phyloP scores from a whole-genome alignment of 306 rosid genomes.

The Psophocarpus tetragonolobus region DNA sequence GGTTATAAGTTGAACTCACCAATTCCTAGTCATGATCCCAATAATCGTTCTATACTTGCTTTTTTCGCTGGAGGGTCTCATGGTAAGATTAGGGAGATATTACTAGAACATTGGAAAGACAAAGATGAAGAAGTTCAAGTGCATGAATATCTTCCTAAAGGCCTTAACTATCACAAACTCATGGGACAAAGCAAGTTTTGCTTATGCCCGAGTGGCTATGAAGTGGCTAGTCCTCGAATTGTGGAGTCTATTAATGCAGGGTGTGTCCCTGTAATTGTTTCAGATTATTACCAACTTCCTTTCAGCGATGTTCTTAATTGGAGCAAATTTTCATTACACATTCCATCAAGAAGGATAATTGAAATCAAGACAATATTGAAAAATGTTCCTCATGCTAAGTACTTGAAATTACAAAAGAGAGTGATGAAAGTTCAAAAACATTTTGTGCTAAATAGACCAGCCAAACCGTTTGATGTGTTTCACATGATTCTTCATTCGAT shows the following conservation, averaged over 20 bases:
- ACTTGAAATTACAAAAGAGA: slow-evolving; percentile 45
- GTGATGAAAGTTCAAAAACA: slow-evolving; percentile 62
- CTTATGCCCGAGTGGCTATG: slow-evolving; percentile 80
- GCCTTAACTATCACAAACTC: slow-evolving; percentile 34
- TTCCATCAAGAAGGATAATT: slow-evolving; percentile 51
- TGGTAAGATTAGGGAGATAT: slow-evolving; percentile 48
- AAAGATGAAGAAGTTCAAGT: slow-evolving; percentile 62
- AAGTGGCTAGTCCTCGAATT: slow-evolving; percentile 82
- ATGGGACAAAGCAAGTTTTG: slow-evolving; percentile 66
- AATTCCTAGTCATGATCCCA: background rate
- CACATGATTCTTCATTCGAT: slow-evolving; percentile 81
- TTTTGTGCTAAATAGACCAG: slow-evolving; percentile 58
- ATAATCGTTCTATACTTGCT: slow-evolving; percentile 52
- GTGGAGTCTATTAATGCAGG: slow-evolving; percentile 62
- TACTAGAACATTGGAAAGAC: slow-evolving; percentile 59
- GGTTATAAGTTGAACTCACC: slow-evolving; percentile 35
- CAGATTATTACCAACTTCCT: slow-evolving; percentile 54
- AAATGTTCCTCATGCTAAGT: slow-evolving; percentile 39
- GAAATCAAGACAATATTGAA: slow-evolving; percentile 57
- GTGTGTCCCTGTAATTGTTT: slow-evolving; percentile 72
- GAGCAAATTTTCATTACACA: slow-evolving; percentile 54
- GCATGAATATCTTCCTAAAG: slow-evolving; percentile 53
- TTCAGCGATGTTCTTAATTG: slow-evolving; percentile 75
- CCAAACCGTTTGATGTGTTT: slow-evolving; percentile 57
- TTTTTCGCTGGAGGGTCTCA: slow-evolving; percentile 81